Percentiles rank a stretch among this genome's conserved stretches.
These are phyloP conservation scores for Termitomyces sp. DNA, from an alignment of 1,284 basidiomycete genomes.

Conservation along the genomic window DNA sequence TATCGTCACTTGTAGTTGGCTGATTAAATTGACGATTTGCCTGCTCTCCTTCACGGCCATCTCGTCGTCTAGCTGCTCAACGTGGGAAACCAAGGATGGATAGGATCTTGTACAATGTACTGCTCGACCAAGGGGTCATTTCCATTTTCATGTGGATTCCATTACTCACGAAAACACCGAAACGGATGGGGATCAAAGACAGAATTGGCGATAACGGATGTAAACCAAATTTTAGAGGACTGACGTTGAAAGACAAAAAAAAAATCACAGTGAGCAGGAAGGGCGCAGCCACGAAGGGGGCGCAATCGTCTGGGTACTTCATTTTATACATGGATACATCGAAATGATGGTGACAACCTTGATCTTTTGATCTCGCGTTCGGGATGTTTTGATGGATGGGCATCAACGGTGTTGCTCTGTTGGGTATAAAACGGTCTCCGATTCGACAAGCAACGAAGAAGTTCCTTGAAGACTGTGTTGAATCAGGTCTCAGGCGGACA, in stretches of 20 bases:
- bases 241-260: constrained; percentile 13
- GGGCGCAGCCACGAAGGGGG: constrained; percentile 33
- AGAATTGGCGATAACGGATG: constrained; percentile 44
- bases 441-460: not conserved
- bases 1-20: constrained; percentile 16
- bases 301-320: constrained; percentile 1
- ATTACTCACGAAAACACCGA: constrained; percentile 50
- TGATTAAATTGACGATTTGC: constrained; percentile 24
- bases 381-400: constrained; percentile 5
- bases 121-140: not conserved
- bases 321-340: constrained; percentile 11
- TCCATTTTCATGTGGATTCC: not conserved
- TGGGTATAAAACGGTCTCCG: not conserved
- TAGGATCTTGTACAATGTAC: constrained; percentile 27
- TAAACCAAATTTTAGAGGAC: constrained; percentile 28
- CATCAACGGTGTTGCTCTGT: constrained; percentile 6
- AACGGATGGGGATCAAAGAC: constrained; percentile 58
- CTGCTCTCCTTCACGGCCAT: constrained; percentile 26
- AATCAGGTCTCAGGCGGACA: not conserved
- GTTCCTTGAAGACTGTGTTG: not conserved
- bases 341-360: constrained; percentile 4
- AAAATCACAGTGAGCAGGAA: constrained; percentile 13
- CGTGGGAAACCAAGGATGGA: constrained; percentile 43
- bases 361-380: constrained; percentile 10
- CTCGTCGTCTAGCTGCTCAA: constrained; percentile 43